Evolutionary conservation across 768 basidiomycete species (phyloP).

Genomic region (Botryobasidium botryosum): DNA sequence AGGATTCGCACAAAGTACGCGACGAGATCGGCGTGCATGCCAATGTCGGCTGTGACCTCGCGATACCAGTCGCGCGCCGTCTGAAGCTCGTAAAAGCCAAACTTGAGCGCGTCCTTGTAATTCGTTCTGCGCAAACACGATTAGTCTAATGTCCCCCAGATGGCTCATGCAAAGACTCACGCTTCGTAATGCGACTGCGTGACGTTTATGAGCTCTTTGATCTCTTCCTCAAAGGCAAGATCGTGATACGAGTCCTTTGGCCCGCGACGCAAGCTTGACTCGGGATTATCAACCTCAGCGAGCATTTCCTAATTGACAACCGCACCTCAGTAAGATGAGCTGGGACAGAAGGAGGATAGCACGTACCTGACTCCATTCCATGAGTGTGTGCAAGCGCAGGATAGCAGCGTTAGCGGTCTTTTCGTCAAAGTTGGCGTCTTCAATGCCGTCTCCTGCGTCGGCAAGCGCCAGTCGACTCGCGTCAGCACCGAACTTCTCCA

Average conservation of each 20-base stretch:
- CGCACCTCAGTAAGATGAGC: background rate
- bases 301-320: conserved; percentile 47
- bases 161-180: conserved; percentile 30
- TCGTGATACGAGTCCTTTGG: conserved; percentile 66
- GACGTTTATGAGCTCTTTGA: conserved; percentile 68
- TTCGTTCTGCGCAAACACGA: conserved; percentile 44
- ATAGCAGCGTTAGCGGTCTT: conserved; percentile 96
- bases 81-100: conserved; percentile 91
- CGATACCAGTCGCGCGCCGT: conserved; percentile 90
- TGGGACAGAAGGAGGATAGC: background rate
- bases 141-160: background rate
- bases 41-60: conserved; percentile 66
- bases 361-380: conserved; percentile 78
- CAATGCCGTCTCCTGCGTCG: conserved; percentile 92
- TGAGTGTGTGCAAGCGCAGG: conserved; percentile 74
- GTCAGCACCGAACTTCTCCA: conserved; percentile 94
- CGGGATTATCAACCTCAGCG: conserved; percentile 28
- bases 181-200: conserved; percentile 66
- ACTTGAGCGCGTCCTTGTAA: conserved; percentile 93
- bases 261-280: conserved; percentile 56
- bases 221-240: conserved; percentile 76
- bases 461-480: conserved; percentile 83
- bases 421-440: conserved; percentile 99
- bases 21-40: conserved; percentile 85
- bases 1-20: conserved; percentile 68